Evolutionary conservation across 192 early-diverging fungal genomes (phyloP).

Genomic region (Chytriomyces sp.): DNA sequence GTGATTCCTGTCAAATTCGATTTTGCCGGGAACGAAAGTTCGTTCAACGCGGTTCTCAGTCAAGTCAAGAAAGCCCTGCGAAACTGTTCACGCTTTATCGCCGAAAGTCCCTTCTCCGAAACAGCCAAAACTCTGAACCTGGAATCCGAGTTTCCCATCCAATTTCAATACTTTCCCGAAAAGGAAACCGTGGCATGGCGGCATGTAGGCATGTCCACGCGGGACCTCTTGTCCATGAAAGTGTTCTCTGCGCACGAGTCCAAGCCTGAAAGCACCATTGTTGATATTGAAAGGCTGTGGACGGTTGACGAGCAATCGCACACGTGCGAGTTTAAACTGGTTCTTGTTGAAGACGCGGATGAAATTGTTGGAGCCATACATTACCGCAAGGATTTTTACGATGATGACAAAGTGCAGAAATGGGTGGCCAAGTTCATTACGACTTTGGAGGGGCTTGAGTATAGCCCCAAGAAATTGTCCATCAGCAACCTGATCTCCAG

Average conservation of each 20-base stretch:
- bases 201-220: conserved; percentile 32
- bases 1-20: conserved; percentile 56
- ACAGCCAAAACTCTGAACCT: conserved; percentile 28
- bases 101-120: conserved; percentile 35
- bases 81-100: conserved; percentile 35
- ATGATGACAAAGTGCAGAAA: conserved; percentile 51
- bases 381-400: conserved; percentile 46
- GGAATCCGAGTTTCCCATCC: conserved; percentile 38
- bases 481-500: conserved; percentile 57
- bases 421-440: conserved; percentile 55
- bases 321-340: conserved; percentile 48
- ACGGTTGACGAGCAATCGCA: conserved; percentile 31
- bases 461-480: conserved; percentile 43
- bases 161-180: conserved; percentile 53
- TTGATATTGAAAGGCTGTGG: conserved; percentile 44
- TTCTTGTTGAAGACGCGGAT: conserved; percentile 48
- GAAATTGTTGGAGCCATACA: conserved; percentile 45
- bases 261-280: conserved; percentile 11
- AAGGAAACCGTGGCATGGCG: conserved; percentile 42
- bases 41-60: conserved; percentile 49
- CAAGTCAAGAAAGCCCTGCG: conserved; percentile 36
- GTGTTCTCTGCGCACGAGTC: conserved; percentile 8
- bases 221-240: conserved; percentile 39
- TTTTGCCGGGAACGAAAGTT: conserved; percentile 48
- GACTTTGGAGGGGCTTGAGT: conserved; percentile 56